Evolutionary conservation across 805 yeast genomes (phyloP).

Genomic region (Nakazawaea wickerhamii): DNA sequence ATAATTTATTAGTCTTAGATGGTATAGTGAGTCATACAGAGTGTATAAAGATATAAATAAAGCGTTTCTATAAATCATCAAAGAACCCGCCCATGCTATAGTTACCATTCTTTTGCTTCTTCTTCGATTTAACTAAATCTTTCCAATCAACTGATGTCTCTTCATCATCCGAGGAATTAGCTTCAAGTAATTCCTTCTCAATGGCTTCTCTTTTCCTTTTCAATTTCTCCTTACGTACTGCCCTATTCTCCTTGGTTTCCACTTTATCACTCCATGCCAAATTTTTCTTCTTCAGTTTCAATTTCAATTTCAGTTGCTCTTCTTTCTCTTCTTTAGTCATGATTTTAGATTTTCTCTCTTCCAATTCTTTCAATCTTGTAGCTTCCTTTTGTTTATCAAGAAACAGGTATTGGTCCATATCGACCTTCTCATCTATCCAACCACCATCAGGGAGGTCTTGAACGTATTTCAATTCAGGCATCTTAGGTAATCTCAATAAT

Average conservation of each 20-base stretch:
- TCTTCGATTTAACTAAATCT: conserved; percentile 61
- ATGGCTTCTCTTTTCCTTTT: conserved; percentile 63
- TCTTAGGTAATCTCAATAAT: conserved; percentile 75
- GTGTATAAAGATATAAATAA: conserved; percentile 4
- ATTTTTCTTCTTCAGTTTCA: conserved; percentile 45
- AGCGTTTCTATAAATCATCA: conserved; percentile 41
- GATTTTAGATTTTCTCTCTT: conserved; percentile 32
- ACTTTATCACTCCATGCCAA: conserved; percentile 77
- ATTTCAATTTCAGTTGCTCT: conserved; percentile 37
- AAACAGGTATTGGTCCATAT: conserved; percentile 65
- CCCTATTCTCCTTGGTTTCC: conserved; percentile 55
- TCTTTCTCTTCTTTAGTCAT: conserved; percentile 30
- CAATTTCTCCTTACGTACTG: conserved; percentile 61
- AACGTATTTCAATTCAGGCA: conserved; percentile 78
- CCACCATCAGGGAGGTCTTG: conserved; percentile 63
- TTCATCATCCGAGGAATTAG: conserved; percentile 36
- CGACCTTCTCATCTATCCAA: conserved; percentile 57
- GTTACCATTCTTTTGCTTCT: conserved; percentile 43
- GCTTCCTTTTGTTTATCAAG: conserved; percentile 60
- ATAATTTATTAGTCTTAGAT: conserved; percentile 66
- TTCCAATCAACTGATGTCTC: conserved; percentile 80
- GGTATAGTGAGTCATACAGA: conserved; percentile 54
- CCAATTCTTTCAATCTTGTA: conserved; percentile 53
- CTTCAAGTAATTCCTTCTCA: conserved; percentile 45
- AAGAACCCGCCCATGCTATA: conserved; percentile 49